Conservation (phyloP, 441 rosid genomes). For the Kokia cookei region DNA sequence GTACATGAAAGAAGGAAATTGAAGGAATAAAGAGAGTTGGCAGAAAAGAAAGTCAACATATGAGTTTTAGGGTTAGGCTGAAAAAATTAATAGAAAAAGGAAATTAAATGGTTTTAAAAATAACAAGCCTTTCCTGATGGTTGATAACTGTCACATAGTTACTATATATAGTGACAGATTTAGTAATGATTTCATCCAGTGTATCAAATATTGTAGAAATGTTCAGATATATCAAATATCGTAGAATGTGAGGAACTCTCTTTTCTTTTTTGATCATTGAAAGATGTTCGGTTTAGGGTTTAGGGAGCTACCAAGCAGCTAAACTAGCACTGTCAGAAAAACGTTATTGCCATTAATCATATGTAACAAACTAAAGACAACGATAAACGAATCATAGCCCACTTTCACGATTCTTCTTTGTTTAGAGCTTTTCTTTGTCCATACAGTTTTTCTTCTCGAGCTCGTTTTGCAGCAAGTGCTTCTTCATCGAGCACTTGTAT, state of each 20-base stretch:
- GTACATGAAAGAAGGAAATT: no score
- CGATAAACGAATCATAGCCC: not conserved
- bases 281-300: no score
- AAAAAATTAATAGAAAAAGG: no score
- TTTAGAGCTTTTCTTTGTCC: slow-evolving; percentile 36
- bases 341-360: not conserved
- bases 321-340: not conserved
- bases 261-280: not conserved
- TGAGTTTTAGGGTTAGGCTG: no score
- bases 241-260: not conserved
- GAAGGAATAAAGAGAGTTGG: no score
- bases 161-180: no score
- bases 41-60: no score
- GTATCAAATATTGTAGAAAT: not conserved
- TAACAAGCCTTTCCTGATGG: no score
- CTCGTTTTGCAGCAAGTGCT: slow-evolving; percentile 68
- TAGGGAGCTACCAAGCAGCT: not conserved
- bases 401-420: slow-evolving; percentile 58
- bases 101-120: no score
- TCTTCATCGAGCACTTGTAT: slow-evolving; percentile 80
- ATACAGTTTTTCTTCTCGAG: slow-evolving; percentile 48
- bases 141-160: no score
- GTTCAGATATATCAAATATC: not conserved
- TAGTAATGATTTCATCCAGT: no score
- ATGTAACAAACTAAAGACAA: not conserved